Percentiles rank a stretch among this genome's conserved stretches.
Evolutionary conservation across 2,329 filamentous ascomycete genomes (phyloP).

Genomic region (Ophiostoma pallidulum): DNA sequence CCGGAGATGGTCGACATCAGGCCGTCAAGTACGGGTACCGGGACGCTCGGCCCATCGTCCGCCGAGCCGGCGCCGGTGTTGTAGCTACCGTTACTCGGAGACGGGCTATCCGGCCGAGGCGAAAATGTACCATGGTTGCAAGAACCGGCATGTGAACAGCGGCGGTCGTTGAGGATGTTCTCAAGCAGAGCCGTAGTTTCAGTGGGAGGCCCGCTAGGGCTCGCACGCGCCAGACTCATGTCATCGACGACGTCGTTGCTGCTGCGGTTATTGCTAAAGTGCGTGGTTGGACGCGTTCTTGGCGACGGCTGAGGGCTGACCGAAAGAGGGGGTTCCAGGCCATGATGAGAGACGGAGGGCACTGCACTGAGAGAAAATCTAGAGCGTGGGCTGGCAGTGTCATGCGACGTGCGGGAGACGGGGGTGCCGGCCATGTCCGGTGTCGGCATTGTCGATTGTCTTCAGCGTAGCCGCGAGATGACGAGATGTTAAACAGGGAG

Average conservation of each 20-base stretch:
- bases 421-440: constrained; percentile 4
- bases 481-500: not conserved
- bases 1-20: constrained; percentile 30
- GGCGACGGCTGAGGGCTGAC: constrained; percentile 14
- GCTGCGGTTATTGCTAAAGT: constrained; percentile 10
- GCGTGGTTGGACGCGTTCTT: constrained; percentile 9
- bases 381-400: constrained; percentile 38
- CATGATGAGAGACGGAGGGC: constrained; percentile 4
- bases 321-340: not conserved
- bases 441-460: too few relatives aligned
- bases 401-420: constrained; percentile 29
- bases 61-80: constrained; percentile 26
- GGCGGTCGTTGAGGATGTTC: constrained; percentile 24
- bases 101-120: constrained; percentile 48
- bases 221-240: constrained; percentile 9
- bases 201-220: constrained; percentile 23
- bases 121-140: constrained; percentile 73
- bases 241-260: constrained; percentile 12
- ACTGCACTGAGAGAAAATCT: constrained; percentile 26
- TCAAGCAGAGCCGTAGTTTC: constrained; percentile 45
- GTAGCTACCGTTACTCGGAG: constrained; percentile 25
- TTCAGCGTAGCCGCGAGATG: not conserved
- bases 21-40: constrained; percentile 30
- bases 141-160: constrained; percentile 34
- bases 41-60: constrained; percentile 24